A percentile compares a stretch with the other conserved stretches of the same genome.
Conservation (phyloP, 2,329 filamentous ascomycete genomes). For the Claviceps maximensis region DNA sequence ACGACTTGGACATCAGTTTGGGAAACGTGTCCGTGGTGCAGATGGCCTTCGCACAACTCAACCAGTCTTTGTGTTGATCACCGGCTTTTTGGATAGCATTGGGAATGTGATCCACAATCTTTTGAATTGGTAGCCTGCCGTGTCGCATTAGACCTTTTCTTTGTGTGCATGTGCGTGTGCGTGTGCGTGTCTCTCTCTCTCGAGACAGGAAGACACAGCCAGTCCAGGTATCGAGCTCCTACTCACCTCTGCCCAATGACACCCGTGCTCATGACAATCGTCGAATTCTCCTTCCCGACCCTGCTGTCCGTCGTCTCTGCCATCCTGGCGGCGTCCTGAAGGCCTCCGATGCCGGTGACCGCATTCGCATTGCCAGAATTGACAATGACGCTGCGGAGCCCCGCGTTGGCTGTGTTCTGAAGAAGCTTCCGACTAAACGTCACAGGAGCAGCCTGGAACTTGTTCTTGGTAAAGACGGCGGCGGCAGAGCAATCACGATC, state of each 20-base stretch:
- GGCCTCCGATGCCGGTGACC: slow-evolving; percentile 79
- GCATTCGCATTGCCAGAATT: slow-evolving; percentile 97
- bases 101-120: slow-evolving; percentile 75
- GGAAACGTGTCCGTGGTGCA: slow-evolving; percentile 98
- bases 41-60: slow-evolving; percentile 76
- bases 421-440: slow-evolving; percentile 68
- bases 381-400: slow-evolving; percentile 70
- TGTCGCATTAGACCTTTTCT: neutral
- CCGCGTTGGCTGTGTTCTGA: slow-evolving; percentile 49
- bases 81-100: slow-evolving; percentile 59
- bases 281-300: slow-evolving; percentile 38
- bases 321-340: slow-evolving; percentile 83
- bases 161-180: too few species aligned
- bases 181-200: neutral
- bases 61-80: slow-evolving; percentile 71
- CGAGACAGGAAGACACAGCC: neutral
- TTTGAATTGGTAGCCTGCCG: slow-evolving; percentile 68
- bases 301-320: slow-evolving; percentile 59
- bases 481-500: slow-evolving; percentile 76
- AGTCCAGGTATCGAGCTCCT: too few species aligned
- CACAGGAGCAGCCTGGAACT: slow-evolving; percentile 93
- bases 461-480: slow-evolving; percentile 94
- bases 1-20: slow-evolving; percentile 77
- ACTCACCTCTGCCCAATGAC: slow-evolving; percentile 81
- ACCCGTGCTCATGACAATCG: slow-evolving; percentile 96